Evolutionary conservation across 2,329 filamentous ascomycete species (phyloP).

Genomic region (Pestalotiopsis sp.): DNA sequence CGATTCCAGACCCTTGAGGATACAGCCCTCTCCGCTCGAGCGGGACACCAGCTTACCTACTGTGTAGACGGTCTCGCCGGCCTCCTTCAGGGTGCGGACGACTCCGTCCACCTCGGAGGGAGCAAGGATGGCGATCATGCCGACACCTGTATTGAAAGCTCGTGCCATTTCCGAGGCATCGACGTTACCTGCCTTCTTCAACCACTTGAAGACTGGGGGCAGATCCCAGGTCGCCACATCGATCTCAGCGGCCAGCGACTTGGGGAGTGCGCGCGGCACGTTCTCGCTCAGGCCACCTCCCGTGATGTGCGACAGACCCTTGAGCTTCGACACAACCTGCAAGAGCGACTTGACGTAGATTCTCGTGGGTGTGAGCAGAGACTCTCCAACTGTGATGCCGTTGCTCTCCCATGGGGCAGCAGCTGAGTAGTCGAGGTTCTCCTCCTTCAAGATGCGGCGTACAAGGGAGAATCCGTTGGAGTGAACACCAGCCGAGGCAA

Average conservation of each 20-base stretch:
- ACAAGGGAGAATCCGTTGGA: conserved; percentile 99
- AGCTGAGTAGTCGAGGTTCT: conserved; percentile 72
- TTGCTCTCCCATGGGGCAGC: conserved; percentile 74
- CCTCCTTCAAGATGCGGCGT: conserved; percentile 79
- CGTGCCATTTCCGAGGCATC: conserved; percentile 79
- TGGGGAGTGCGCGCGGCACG: conserved; percentile 88
- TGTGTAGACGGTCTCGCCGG: conserved; percentile 76
- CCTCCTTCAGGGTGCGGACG: conserved; percentile 59
- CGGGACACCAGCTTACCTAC: conserved; percentile 74
- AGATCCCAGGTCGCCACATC: conserved; percentile 77
- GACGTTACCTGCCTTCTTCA: conserved; percentile 75
- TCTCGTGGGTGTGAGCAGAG: conserved; percentile 83
- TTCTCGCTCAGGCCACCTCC: conserved; percentile 93
- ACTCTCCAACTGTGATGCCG: conserved; percentile 64
- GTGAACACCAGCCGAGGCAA: conserved; percentile 86
- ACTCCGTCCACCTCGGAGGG: conserved; percentile 65
- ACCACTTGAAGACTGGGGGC: conserved; percentile 83
- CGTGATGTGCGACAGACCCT: conserved; percentile 96
- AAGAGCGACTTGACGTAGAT: conserved; percentile 91
- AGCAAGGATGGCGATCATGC: conserved; percentile 87
- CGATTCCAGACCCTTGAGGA: conserved; percentile 59
- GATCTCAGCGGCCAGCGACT: conserved; percentile 76
- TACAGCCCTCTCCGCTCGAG: conserved; percentile 58
- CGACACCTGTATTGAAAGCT: conserved; percentile 93
- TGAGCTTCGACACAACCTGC: conserved; percentile 67